Evolutionary conservation across 148 eudicot species (phyloP).

Genomic region (Limonium bicolor): DNA sequence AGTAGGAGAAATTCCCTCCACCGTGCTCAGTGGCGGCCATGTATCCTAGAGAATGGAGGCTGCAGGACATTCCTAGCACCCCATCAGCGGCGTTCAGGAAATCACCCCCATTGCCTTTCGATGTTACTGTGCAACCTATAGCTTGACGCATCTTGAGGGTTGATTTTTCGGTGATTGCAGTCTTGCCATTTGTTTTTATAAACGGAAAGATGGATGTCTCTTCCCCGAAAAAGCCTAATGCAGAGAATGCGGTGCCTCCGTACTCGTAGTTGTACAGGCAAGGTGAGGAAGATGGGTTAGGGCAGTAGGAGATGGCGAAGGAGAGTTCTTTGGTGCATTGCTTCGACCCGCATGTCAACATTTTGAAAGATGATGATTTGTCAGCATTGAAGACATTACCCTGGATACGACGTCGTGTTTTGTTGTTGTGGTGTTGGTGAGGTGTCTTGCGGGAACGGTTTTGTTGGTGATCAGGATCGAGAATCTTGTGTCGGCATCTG

Average conservation of each 20-base stretch:
- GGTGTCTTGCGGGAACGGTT: too few species aligned
- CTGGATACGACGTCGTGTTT: not conserved
- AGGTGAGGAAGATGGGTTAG: not conserved
- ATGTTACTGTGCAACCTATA: conserved; percentile 25
- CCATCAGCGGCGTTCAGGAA: conserved; percentile 21
- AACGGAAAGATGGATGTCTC: conserved; percentile 13
- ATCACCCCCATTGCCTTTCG: conserved; percentile 8
- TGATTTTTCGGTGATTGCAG: not conserved
- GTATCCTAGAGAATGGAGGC: conserved; percentile 17
- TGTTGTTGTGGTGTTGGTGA: too few species aligned
- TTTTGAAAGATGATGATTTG: not conserved
- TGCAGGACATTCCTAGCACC: conserved; percentile 29
- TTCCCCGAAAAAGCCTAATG: conserved; percentile 24
- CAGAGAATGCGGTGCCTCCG: conserved; percentile 7
- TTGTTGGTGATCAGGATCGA: too few species aligned
- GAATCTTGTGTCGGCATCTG: conserved; percentile 14
- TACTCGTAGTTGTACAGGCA: conserved; percentile 6
- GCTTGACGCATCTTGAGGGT: conserved; percentile 9
- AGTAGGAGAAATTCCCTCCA: conserved; percentile 35
- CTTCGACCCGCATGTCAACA: conserved; percentile 3
- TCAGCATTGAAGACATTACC: not conserved
- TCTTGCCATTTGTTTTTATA: too few species aligned
- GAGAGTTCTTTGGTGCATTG: not conserved
- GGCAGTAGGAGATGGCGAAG: not conserved
- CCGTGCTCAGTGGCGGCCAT: conserved; percentile 18